A percentile compares a stretch with the other conserved stretches of the same genome.
These are phyloP conservation scores for Penicillium herquei DNA, from an alignment of 495 filamentous ascomycete genomes.

Conservation along the genomic window DNA sequence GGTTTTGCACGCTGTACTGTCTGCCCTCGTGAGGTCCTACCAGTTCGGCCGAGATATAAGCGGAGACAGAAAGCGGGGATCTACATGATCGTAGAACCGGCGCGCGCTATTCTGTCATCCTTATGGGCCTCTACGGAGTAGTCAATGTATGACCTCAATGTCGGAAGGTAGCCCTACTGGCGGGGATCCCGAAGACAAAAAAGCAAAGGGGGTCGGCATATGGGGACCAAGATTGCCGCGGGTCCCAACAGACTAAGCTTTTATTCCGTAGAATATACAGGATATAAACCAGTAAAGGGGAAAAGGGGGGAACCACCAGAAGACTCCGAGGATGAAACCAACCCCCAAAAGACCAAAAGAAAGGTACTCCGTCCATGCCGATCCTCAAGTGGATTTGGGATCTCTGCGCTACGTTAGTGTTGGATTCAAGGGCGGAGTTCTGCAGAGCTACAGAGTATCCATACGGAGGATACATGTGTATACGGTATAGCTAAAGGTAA, in stretches of 20 bases:
- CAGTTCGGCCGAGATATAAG: constrained; percentile 3
- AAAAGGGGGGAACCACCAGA: neutral
- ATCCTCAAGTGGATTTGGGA: neutral
- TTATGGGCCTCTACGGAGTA: neutral
- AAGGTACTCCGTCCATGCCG: neutral
- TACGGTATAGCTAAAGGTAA: too few species aligned
- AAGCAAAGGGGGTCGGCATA: neutral
- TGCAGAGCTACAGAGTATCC: neutral
- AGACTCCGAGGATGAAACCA: too few species aligned
- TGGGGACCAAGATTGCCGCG: neutral
- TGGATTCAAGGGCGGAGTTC: neutral
- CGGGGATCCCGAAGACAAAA: constrained; percentile 2
- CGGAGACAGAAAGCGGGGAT: constrained; percentile 9
- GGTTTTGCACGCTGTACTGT: too few species aligned
- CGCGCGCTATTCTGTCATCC: constrained; percentile 3
- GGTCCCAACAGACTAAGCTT: neutral
- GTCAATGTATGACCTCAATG: neutral
- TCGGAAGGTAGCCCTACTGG: constrained; percentile 15
- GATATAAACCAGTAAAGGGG: neutral
- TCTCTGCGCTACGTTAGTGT: neutral
- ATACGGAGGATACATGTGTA: too few species aligned
- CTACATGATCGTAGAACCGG: neutral
- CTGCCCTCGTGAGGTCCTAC: constrained; percentile 2
- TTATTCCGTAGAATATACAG: neutral
- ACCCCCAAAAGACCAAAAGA: too few species aligned